Base-by-base conservation (phyloP, 2,329 filamentous ascomycete species). In the Ascomycota sp. region DNA sequence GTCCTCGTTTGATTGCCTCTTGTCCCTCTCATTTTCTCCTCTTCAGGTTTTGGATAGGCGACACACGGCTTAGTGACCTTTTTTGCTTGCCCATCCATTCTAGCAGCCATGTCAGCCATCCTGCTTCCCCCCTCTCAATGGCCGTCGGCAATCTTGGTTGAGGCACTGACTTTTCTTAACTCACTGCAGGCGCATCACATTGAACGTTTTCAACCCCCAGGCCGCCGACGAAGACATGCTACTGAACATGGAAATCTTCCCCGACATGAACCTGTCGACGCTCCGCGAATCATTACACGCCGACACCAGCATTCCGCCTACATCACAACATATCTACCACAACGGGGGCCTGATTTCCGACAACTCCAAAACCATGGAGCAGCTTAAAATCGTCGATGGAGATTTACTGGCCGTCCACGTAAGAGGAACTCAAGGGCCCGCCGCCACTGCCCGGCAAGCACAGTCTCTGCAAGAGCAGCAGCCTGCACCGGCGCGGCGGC, bases 351-450 rank as follows among this genome's bases (percentile, higher is more conserved):
- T 85, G 25, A 70, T 98, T 32, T 65, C 61, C 40, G 75, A 83
- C 52, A 75, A 85, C 43, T 55, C 65, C 34, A 77, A 83, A 51
- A 93, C 83, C 3, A 67, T 98, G 46, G 70, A 83, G 40, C 66
- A 86, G 43, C 66, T 85, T 21, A 68, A 76, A 25, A 77, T 98
- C 42, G 69, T 63, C 29, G 81, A 95, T 54, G 82, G 82, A 32
- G 89, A 94, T 46, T 85, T 98, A 79, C 60, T 98, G 38, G 82
- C 79, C 20, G 67, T 95, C 40, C 78, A 92, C 47, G 75, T 93
- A 35, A 55, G 69, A 36, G 63, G 70, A 40, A 65, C 63, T 55
- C 56, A 57, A 39, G 61, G 59, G 38, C 61, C 47, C 43, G 57
- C 57, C 23, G 51, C 53, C 28, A 46, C 57, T 17, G 45, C 55